Evolutionary conservation across 208 protist species (phyloP), one percentile per base, ranked within the genome.

Genomic region (Acanthamoeba sp.): DNA sequence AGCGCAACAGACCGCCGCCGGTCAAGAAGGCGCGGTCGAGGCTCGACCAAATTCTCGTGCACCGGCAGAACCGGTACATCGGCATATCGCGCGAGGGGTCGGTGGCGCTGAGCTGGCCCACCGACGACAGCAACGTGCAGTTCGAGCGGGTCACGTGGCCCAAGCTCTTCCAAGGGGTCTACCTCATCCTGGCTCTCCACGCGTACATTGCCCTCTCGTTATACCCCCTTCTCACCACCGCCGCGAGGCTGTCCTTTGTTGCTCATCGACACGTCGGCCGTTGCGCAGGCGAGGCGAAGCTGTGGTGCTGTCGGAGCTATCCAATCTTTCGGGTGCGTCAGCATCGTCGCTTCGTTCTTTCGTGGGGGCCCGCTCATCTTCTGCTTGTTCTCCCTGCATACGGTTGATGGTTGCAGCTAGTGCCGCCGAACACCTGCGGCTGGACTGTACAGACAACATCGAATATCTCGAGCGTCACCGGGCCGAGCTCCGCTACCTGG

Each of bases 151-250:
- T 55, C 5, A 91, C 85, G 20, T 91, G 85, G 85, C 85, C 85
- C n/a, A 62, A 91, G 57, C 55, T 91, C 9, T 91, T 91, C 85
- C 85, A 91, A 38, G 85, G 85, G 3, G 64, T 91, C 42, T 91
- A 91, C 27, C 42, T 91, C 27, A 71, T 73, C 38, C 52, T 91
- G 12, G 45, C 55, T 71, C 85, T 73, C 24, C 85, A 91, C 18
- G 85, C 57, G 85, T 91, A 91, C 57, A 38, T 42, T 14, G 7
- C 48, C 42, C 64, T n/a, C 9, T 22, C 64, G 24, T n/a, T n/a
- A 24, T 38, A 4, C 69, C 38, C 20, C 38, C 69, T 78, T 78
- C n/a, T 78, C n/a, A n/a, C n/a, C n/a, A n/a, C n/a, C n/a, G n/a
- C n/a, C n/a, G n/a, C n/a, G n/a, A n/a, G n/a, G n/a, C n/a, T n/a